Conservation (phyloP, 495 filamentous ascomycete genomes). For the Xylaria curta region DNA sequence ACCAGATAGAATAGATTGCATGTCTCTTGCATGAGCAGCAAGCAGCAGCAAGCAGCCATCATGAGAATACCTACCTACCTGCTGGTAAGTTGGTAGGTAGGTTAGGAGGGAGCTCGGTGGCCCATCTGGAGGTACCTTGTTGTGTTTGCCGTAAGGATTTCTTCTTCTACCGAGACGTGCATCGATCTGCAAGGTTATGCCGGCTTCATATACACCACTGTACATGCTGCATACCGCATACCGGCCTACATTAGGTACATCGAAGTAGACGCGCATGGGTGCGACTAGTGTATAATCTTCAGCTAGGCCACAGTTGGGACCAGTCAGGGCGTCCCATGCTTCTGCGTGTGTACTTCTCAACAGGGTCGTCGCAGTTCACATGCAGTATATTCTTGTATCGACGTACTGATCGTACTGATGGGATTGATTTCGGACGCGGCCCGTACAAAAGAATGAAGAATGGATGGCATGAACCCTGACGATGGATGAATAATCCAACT, state of each 20-base stretch:
- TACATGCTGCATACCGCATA: not conserved
- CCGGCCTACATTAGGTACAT: not conserved
- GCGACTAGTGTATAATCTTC: not conserved
- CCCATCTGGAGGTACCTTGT: not conserved
- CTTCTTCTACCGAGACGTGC: slow-evolving; percentile 28
- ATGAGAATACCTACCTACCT: not conserved
- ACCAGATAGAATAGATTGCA: not conserved
- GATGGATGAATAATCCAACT: not conserved
- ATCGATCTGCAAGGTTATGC: slow-evolving; percentile 23
- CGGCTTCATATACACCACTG: not conserved
- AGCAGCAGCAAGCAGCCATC: not conserved
- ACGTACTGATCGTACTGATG: not conserved
- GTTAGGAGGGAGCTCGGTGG: not conserved
- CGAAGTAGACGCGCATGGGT: not conserved
- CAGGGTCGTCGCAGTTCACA: not conserved
- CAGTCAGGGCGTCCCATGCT: not conserved
- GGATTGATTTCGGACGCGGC: not conserved
- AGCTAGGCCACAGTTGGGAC: slow-evolving; percentile 15
- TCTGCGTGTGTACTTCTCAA: not conserved
- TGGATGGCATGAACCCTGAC: not conserved
- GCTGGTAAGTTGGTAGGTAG: not conserved
- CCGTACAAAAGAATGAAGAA: not conserved
- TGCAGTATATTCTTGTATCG: not conserved
- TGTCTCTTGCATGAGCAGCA: not conserved
- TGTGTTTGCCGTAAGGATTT: slow-evolving; percentile 3